A percentile compares a stretch with the other conserved stretches of the same genome.
Evolutionary conservation across 352 stramenopile species (phyloP).

Genomic region (Pythium dissimile): DNA sequence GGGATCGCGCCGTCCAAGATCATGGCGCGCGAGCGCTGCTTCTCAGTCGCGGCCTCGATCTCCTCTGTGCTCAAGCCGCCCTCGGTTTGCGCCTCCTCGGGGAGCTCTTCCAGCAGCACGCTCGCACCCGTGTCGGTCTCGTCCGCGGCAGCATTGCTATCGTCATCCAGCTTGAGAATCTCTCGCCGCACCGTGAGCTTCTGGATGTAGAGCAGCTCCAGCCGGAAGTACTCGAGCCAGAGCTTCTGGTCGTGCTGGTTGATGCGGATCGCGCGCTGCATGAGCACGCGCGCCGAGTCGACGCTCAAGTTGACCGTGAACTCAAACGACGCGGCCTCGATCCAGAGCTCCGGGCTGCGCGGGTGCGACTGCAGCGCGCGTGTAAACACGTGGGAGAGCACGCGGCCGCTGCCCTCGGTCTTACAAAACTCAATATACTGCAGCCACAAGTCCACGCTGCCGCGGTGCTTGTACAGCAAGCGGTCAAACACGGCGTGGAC

Average conservation of each 20-base stretch:
- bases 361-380: conserved; percentile 85
- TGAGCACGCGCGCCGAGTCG: conserved; percentile 84
- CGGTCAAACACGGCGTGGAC: conserved; percentile 88
- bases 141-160: conserved; percentile 11
- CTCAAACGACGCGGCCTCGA: conserved; percentile 89
- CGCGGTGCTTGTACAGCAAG: conserved; percentile 84
- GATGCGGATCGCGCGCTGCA: conserved; percentile 91
- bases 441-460: conserved; percentile 88
- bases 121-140: conserved; percentile 24
- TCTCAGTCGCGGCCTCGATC: conserved; percentile 33
- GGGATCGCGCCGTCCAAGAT: conserved; percentile 82
- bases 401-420: conserved; percentile 55
- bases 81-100: conserved; percentile 26
- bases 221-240: conserved; percentile 90
- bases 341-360: conserved; percentile 85
- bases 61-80: conserved; percentile 21
- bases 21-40: conserved; percentile 57
- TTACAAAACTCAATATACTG: conserved; percentile 90
- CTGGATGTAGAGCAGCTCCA: conserved; percentile 90
- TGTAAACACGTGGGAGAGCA: conserved; percentile 80
- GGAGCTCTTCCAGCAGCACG: conserved; percentile 53
- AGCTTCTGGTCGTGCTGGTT: conserved; percentile 79
- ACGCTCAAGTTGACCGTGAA: conserved; percentile 85
- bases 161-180: conserved; percentile 66
- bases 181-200: conserved; percentile 83